phyloP scores from a whole-genome alignment of 2,329 filamentous ascomycete species.

The Aspergillus tubingensis region DNA sequence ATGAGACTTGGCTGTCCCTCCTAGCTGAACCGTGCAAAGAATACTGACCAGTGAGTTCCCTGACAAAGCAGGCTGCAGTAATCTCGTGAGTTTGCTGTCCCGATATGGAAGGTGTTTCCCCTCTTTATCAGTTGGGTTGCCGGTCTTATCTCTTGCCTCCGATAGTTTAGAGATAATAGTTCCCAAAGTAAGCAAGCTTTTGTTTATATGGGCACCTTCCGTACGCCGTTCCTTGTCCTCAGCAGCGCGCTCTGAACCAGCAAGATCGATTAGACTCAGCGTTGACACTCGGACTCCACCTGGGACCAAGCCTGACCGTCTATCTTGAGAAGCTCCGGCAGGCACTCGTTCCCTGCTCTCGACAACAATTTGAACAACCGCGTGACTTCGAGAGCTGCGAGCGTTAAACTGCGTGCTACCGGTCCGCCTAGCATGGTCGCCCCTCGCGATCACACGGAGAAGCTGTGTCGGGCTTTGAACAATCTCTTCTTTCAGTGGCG shows the following conservation, averaged over 20 bases:
- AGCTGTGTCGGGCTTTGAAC: conserved; percentile 97
- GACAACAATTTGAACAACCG: conserved; percentile 97
- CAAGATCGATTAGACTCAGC: conserved; percentile 90
- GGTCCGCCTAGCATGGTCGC: conserved; percentile 85
- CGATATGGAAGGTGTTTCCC: conserved; percentile 92
- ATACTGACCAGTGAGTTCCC: conserved; percentile 96
- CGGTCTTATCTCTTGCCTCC: conserved; percentile 79
- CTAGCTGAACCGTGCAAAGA: conserved; percentile 91
- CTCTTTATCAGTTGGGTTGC: conserved; percentile 73
- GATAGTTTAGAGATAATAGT: conserved; percentile 95
- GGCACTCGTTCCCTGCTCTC: conserved; percentile 88
- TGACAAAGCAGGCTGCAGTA: conserved; percentile 88
- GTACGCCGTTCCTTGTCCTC: conserved; percentile 91
- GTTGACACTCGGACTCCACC: conserved; percentile 95
- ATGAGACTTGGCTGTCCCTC: conserved; percentile 72
- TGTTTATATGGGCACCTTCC: conserved; percentile 98
- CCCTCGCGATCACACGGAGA: conserved; percentile 88
- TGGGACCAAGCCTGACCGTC: conserved; percentile 70
- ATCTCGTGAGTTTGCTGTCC: conserved; percentile 92
- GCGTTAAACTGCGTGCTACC: conserved; percentile 97
- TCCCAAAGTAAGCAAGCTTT: conserved; percentile 89
- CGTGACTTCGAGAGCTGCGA: conserved; percentile 94
- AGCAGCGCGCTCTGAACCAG: conserved; percentile 92
- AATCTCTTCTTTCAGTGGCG: conserved; percentile 94
- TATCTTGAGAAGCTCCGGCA: conserved; percentile 55